phyloP scores from a whole-genome alignment of 2,329 filamentous ascomycete genomes.

The Fusarium dlaminii region DNA sequence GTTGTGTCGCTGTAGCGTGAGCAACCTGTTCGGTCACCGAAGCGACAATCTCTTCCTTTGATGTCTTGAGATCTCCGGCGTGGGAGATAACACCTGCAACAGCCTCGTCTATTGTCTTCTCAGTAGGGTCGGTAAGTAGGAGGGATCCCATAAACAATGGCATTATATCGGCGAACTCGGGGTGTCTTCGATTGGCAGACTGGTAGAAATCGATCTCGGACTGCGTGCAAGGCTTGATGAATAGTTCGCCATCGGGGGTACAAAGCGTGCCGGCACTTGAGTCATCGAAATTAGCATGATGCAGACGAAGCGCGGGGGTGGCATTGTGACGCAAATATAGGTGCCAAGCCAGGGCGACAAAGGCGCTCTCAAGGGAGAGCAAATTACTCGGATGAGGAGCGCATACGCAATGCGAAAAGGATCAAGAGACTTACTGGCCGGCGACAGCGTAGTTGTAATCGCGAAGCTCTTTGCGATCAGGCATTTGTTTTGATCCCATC shows the following conservation, averaged over 20 bases:
- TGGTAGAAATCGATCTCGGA: slow-evolving; percentile 93
- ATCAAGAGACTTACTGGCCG: slow-evolving; percentile 74
- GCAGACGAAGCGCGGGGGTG: slow-evolving; percentile 2
- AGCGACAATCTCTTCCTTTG: slow-evolving; percentile 47
- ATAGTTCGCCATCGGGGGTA: slow-evolving; percentile 82
- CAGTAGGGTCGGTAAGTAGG: slow-evolving; percentile 67
- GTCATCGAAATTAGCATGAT: slow-evolving; percentile 31
- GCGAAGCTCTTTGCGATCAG: slow-evolving; percentile 69
- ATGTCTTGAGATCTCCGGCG: slow-evolving; percentile 45
- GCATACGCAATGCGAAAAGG: slow-evolving; percentile 19
- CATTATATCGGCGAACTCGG: slow-evolving; percentile 81
- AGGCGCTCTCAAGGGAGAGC: background rate
- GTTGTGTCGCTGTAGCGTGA: slow-evolving; percentile 14
- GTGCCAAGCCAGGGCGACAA: slow-evolving; percentile 2
- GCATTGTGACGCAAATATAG: slow-evolving; percentile 23
- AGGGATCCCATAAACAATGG: slow-evolving; percentile 87
- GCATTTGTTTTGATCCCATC: slow-evolving; percentile 52
- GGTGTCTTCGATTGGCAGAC: slow-evolving; percentile 70
- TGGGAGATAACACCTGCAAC: slow-evolving; percentile 56
- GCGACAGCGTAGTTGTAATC: slow-evolving; percentile 81
- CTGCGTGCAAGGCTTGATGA: slow-evolving; percentile 93
- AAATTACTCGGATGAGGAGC: background rate
- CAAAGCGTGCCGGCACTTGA: slow-evolving; percentile 88
- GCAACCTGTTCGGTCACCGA: slow-evolving; percentile 47
- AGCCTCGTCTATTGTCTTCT: slow-evolving; percentile 59